Conservation (phyloP, 768 basidiomycete species). For the Flagelloscypha sp. region DNA sequence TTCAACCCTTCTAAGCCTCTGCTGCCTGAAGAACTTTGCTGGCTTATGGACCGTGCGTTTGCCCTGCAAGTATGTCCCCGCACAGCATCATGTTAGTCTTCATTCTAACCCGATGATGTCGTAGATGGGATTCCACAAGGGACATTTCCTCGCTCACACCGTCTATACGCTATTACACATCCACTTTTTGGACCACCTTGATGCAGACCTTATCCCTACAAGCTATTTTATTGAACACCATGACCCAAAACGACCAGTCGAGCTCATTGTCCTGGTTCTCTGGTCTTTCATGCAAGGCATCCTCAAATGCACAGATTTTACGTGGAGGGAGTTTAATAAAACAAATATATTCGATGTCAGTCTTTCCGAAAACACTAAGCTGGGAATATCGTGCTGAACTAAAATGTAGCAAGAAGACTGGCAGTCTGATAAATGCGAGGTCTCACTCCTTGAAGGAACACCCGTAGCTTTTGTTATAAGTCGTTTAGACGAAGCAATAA, state of each 20-base stretch:
- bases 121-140: conserved; percentile 84
- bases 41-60: conserved; percentile 74
- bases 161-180: conserved; percentile 74
- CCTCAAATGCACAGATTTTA: conserved; percentile 74
- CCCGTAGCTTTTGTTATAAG: conserved; percentile 44
- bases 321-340: conserved; percentile 75
- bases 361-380: conserved; percentile 16
- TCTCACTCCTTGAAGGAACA: conserved; percentile 61
- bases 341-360: conserved; percentile 72
- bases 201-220: conserved; percentile 40
- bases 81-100: conserved; percentile 1
- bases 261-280: conserved; percentile 62
- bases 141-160: conserved; percentile 79
- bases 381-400: conserved; percentile 8
- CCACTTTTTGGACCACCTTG: conserved; percentile 53
- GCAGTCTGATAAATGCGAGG: conserved; percentile 83
- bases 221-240: conserved; percentile 11
- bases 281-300: conserved; percentile 58
- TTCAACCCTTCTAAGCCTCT: conserved; percentile 62
- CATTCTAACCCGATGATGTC: conserved; percentile 7
- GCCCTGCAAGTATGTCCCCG: conserved; percentile 61
- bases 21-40: conserved; percentile 76
- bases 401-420: conserved; percentile 69
- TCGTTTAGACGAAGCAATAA: conserved; percentile 50
- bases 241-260: conserved; percentile 44